Conservation (phyloP, 2,329 filamentous ascomycete genomes). For the Penicillium sp. region DNA sequence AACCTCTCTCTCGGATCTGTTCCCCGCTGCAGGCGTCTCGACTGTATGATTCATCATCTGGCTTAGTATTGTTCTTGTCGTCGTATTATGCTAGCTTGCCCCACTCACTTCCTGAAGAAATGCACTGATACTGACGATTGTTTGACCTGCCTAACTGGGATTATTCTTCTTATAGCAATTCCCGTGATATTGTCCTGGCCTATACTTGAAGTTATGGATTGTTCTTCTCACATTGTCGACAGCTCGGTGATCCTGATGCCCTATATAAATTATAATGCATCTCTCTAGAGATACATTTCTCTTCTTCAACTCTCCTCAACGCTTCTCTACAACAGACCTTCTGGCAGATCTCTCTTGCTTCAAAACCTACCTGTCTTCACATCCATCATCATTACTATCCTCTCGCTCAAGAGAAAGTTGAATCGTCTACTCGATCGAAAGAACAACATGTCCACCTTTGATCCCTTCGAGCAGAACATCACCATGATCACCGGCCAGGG, state of each 20-base stretch:
- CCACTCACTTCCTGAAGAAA: not conserved
- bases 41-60: slow-evolving; percentile 4
- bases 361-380: not conserved
- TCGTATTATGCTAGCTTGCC: not conserved
- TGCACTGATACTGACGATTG: not conserved
- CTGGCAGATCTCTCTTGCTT: not conserved
- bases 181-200: not conserved
- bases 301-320: not conserved
- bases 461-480: slow-evolving; percentile 52
- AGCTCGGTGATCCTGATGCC: not conserved
- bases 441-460: slow-evolving; percentile 31
- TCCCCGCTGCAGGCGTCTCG: not conserved
- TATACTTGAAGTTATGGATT: not conserved
- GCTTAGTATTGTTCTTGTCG: not conserved
- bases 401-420: not conserved
- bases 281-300: not conserved
- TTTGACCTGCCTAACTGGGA: not conserved
- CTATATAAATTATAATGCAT: too few species aligned
- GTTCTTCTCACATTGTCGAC: not conserved
- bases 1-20: not conserved
- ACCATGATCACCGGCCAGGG: slow-evolving; percentile 46
- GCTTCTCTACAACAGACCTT: not conserved
- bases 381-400: not conserved
- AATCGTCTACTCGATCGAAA: not conserved
- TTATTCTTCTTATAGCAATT: not conserved